phyloP scores from a whole-genome alignment of 495 filamentous ascomycete genomes.

The Jackrogersella minutella region DNA sequence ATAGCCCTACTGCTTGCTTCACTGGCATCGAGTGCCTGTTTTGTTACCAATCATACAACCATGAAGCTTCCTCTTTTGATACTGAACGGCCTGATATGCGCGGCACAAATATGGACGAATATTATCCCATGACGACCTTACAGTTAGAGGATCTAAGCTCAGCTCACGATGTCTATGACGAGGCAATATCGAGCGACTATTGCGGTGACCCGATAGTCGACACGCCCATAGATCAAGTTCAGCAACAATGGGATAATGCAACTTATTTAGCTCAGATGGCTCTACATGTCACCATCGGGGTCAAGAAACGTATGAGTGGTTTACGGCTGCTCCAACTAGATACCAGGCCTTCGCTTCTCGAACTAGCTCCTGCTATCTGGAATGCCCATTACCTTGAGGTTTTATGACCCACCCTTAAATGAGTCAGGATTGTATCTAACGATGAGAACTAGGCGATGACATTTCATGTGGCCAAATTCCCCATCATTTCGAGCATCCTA shows the following conservation, averaged over 20 bases:
- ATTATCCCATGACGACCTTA: not conserved
- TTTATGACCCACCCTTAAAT: not conserved
- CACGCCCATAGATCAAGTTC: not conserved
- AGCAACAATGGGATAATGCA: slow-evolving; percentile 35
- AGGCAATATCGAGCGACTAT: not conserved
- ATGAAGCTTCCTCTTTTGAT: not conserved
- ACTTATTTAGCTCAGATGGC: slow-evolving; percentile 45
- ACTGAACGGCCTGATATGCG: not conserved
- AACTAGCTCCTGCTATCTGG: slow-evolving; percentile 56
- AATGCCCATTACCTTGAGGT: slow-evolving; percentile 54
- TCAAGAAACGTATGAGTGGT: slow-evolving; percentile 40
- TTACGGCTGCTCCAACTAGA: slow-evolving; percentile 28
- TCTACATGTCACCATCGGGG: slow-evolving; percentile 45
- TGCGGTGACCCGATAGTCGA: not conserved
- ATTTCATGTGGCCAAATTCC: slow-evolving; percentile 28
- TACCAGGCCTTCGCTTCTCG: slow-evolving; percentile 45
- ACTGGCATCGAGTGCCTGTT: slow-evolving; percentile 45
- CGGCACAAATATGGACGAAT: not conserved
- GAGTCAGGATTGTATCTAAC: slow-evolving; percentile 32
- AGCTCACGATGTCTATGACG: not conserved
- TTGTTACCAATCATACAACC: slow-evolving; percentile 14
- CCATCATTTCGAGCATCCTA: slow-evolving; percentile 39
- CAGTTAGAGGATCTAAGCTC: slow-evolving; percentile 19
- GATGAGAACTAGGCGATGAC: slow-evolving; percentile 30
- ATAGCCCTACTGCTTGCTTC: slow-evolving; percentile 44